phyloP scores from a whole-genome alignment of 140 eudicot species.

The Anethum foeniculum region DNA sequence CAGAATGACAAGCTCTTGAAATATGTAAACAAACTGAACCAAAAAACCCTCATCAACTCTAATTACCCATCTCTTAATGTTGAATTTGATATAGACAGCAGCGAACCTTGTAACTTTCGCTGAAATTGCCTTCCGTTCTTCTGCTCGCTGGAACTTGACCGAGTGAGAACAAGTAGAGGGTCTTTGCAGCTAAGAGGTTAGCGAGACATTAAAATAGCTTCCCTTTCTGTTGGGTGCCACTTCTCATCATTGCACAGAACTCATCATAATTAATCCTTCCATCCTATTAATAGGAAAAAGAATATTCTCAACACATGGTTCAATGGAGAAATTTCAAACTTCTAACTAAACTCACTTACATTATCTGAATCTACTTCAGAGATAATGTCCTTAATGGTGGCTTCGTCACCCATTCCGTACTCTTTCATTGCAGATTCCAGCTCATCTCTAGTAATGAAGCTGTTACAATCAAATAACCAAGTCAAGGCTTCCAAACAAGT shows the following conservation, averaged over 20 bases:
- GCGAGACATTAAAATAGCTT: conserved; percentile 44
- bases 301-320: not conserved
- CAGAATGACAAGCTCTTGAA: not conserved
- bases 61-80: not conserved
- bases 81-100: not conserved
- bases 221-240: conserved; percentile 58
- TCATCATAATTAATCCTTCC: conserved; percentile 90
- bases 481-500: conserved; percentile 6
- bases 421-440: conserved; percentile 77
- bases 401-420: conserved; percentile 73
- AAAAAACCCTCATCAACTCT: conserved; percentile 16
- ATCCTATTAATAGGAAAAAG: conserved; percentile 35
- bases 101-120: not conserved
- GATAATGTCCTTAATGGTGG: conserved; percentile 67
- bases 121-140: conserved; percentile 11
- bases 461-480: conserved; percentile 4
- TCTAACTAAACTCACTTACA: conserved; percentile 30
- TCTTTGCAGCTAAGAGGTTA: not conserved
- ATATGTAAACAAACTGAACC: conserved; percentile 12
- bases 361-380: conserved; percentile 89
- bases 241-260: conserved; percentile 89
- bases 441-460: conserved; percentile 83
- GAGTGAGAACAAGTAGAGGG: not conserved
- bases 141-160: not conserved
- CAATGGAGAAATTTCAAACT: not conserved